These are phyloP conservation scores for Candida sphagnicola DNA, from an alignment of 805 yeast genomes.

Conservation along the genomic window DNA sequence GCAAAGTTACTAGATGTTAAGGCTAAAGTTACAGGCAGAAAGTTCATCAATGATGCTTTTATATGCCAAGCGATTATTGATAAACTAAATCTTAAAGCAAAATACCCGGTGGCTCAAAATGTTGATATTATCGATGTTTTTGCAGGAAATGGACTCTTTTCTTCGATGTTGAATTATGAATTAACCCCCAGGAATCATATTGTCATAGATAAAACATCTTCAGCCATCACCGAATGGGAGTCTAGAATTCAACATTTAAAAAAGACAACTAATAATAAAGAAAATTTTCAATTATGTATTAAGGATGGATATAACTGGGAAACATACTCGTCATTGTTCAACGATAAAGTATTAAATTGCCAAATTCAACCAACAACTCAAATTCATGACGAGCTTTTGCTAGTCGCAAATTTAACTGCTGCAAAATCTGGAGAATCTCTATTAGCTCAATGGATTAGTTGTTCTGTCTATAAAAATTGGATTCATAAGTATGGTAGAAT, in stretches of 20 bases:
- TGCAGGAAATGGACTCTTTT: conserved; percentile 57
- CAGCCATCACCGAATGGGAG: conserved; percentile 22
- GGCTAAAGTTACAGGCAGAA: conserved; percentile 1
- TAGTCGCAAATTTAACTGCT: conserved; percentile 56
- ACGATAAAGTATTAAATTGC: conserved; percentile 40
- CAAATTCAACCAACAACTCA: conserved; percentile 24
- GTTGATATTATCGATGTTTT: conserved; percentile 57
- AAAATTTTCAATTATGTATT: conserved; percentile 28
- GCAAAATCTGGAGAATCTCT: conserved; percentile 58
- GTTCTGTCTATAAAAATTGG: conserved; percentile 72
- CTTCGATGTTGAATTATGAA: conserved; percentile 57
- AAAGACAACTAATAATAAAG: conserved; percentile 19
- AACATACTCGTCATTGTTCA: conserved; percentile 48
- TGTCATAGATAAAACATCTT: conserved; percentile 50
- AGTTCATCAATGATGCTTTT: conserved; percentile 13
- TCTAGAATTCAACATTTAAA: conserved; percentile 20
- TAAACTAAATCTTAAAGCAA: conserved; percentile 38
- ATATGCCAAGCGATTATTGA: conserved; percentile 41
- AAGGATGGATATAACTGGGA: conserved; percentile 68
- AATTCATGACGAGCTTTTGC: conserved; percentile 51
- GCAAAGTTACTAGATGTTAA: conserved; percentile 10
- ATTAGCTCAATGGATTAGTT: conserved; percentile 69
- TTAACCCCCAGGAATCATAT: conserved; percentile 63
- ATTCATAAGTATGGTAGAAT: conserved; percentile 67
- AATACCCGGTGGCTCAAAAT: conserved; percentile 31